Percentiles rank a stretch among this genome's conserved stretches.
phyloP scores from a whole-genome alignment of 305 asterid species.

The Solanum hybrid region DNA sequence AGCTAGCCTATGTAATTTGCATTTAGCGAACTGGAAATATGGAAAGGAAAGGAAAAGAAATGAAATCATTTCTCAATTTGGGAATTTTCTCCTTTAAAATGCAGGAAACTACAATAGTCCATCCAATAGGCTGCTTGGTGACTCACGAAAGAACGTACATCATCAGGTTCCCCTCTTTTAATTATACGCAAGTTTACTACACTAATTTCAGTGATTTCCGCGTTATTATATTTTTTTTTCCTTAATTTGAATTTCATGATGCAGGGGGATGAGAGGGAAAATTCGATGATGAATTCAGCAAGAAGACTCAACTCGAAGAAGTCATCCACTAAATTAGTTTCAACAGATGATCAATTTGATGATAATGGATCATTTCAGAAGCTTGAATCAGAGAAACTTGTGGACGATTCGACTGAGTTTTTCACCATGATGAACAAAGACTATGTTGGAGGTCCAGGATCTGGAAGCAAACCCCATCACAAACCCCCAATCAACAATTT shows the following conservation, averaged over 20 bases:
- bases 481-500: conserved; percentile 17
- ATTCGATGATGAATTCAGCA: background rate
- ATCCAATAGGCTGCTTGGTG: background rate
- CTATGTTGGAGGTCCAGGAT: conserved; percentile 2
- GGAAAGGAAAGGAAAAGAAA: background rate
- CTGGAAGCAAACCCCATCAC: background rate
- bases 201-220: background rate
- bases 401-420: background rate
- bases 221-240: background rate
- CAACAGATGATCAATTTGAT: background rate
- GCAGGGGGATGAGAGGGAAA: background rate
- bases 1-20: background rate
- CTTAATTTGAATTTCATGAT: background rate
- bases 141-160: background rate
- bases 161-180: conserved; percentile 7
- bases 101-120: background rate
- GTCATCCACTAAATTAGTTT: too few relatives aligned
- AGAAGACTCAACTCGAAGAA: background rate
- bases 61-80: background rate
- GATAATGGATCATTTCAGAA: background rate
- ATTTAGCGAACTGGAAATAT: background rate
- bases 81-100: background rate
- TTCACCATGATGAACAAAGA: conserved; percentile 11
- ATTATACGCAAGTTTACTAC: background rate
- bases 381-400: conserved; percentile 1